Evolutionary conservation across 345 rosid species (phyloP), one percentile per base, ranked within the genome.

Genomic region (Moricandia arvensis): DNA sequence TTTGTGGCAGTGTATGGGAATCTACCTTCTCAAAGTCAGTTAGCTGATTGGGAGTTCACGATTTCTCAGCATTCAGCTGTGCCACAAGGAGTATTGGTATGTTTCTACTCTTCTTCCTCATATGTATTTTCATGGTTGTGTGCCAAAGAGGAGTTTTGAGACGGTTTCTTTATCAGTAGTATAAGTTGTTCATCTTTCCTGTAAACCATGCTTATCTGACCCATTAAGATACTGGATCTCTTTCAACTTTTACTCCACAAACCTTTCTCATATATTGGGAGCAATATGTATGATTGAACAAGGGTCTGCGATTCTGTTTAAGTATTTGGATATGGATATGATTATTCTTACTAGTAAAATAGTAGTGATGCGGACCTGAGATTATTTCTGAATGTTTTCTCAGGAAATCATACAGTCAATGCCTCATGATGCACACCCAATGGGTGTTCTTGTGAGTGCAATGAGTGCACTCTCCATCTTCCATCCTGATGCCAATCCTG

Each of bases 401-500:
- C 76, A 95, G 99, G 93, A 94, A 82, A 88, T 94, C 66, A 90
- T 92, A 41, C 96, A 92, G 57, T 66, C 89, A 27, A 92, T 92
- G 97, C 99, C 99, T 81, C 93, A 88, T 71, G 96, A 89, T 80
- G 93, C 94, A 58, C 99, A 95, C 68, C 98, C 99, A 31, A 85
- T 86, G 88, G 96, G 98, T 63, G 94, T 86, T 37, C 85, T 95
- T 8, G 86, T 86, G 77, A 95, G 93, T 82, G 97, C 93, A 11
- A 89, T 95, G 86, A 90, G 94, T 82, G 87, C 98, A 69, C 98
- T 95, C 75, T 90, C 99, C 53, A 75, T 86, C 68, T 92, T 88
- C 74, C 93, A 95, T 78, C 99, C 98, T 11, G 99, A 95, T 84
- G 97, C 99, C 60, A 95, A 95, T 76, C 99, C 99, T 70, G 86